These are phyloP conservation scores for Lolium perenne DNA, from an alignment of 176 grass and related monocot species.

Conservation along the genomic window DNA sequence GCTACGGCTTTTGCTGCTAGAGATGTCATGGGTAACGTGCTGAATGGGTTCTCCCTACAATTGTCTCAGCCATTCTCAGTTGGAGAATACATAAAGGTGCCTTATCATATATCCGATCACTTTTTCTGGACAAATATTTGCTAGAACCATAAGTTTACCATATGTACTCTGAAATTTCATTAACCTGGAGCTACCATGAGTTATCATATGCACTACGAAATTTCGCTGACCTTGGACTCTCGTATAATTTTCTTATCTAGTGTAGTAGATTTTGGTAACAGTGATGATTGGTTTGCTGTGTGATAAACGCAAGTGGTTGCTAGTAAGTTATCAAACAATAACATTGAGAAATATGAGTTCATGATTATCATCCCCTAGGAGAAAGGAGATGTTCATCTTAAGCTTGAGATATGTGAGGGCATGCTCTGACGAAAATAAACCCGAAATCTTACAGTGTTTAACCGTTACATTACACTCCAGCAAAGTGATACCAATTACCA, in stretches of 20 bases:
- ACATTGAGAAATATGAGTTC: background rate
- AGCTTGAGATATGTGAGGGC: conserved; percentile 16
- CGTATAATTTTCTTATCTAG: background rate
- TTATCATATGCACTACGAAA: background rate
- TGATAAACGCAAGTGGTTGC: background rate
- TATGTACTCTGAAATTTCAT: background rate
- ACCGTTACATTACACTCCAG: background rate
- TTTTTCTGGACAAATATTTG: conserved; percentile 16
- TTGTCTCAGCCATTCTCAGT: conserved; percentile 84
- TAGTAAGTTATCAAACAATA: conserved; percentile 15
- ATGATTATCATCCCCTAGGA: background rate
- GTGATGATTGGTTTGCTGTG: background rate
- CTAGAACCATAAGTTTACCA: background rate
- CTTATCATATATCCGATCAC: conserved; percentile 10
- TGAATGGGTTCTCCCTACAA: conserved; percentile 92
- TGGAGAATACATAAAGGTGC: conserved; percentile 93
- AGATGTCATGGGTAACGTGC: conserved; percentile 95
- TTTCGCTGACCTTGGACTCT: background rate
- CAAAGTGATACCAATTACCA: background rate
- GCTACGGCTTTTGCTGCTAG: conserved; percentile 99
- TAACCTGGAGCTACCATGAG: background rate
- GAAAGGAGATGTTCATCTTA: background rate
- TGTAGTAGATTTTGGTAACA: conserved; percentile 35
- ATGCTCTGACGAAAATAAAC: background rate
- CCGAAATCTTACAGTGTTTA: background rate